phyloP scores from a whole-genome alignment of 2,329 filamentous ascomycete species.

The Macrophomina tecta region DNA sequence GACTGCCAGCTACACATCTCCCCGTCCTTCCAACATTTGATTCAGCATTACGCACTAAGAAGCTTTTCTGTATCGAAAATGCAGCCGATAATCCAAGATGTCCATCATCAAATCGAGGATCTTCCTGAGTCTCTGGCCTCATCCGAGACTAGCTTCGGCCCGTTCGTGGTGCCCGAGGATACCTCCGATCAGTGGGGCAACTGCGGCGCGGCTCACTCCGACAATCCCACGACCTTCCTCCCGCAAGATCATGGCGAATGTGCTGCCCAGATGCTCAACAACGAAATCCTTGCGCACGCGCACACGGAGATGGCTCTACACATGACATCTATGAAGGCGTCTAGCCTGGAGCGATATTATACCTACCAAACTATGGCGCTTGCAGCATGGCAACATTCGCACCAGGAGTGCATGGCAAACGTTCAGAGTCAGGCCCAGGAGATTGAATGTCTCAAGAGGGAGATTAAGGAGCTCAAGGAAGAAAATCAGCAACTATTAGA shows the following conservation, averaged over 20 bases:
- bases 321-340: background rate
- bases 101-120: too few relatives aligned
- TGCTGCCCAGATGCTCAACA: background rate
- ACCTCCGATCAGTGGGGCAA: background rate
- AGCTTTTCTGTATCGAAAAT: too few relatives aligned
- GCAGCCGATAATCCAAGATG: too few relatives aligned
- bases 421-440: background rate
- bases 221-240: background rate
- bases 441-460: background rate
- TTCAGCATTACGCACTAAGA: too few relatives aligned
- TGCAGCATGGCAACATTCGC: background rate
- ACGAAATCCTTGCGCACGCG: background rate
- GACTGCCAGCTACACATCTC: too few relatives aligned
- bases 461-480: background rate
- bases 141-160: background rate
- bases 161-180: slow-evolving; percentile 2
- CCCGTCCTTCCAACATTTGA: too few relatives aligned
- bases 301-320: background rate
- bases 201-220: background rate
- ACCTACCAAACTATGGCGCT: background rate
- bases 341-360: background rate
- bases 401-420: background rate
- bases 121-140: too few relatives aligned
- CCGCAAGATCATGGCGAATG: background rate
- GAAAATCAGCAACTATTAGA: too few relatives aligned